Base-by-base conservation (phyloP, 2,329 filamentous ascomycete genomes). In the Sclerotinia spermophila region DNA sequence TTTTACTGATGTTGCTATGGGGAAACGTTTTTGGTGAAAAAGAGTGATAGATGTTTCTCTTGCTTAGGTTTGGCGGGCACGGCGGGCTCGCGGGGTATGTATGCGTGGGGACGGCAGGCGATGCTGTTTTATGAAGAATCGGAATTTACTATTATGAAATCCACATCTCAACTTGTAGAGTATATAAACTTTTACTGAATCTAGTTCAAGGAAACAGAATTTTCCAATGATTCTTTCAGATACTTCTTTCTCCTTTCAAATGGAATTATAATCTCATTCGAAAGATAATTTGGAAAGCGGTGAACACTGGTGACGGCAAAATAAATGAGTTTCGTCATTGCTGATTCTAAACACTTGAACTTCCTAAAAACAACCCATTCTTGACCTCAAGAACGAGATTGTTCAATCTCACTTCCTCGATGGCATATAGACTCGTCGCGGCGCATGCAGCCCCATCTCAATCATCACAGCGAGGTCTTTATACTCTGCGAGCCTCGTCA, bases 321-420 rank as follows among this genome's bases (percentile, higher is more conserved):
- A 68, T 68, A 61, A 58, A 59, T 60, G 53, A 61, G 30, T 59
- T 68, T 60, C 66, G 56, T 68, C 66, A 66, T 66, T 53, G 62
- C 48, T 53, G 61, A 51, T 51, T 21, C n/a, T 40, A 48, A 53
- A 30, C 38, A 15, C 30, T 59, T 58, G 33, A 13, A 44, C 35
- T 33, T 60, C 45, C 45, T 40, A 59, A n/a, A 8, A 42, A 35
- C 48, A 44, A 38, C 13, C 24, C 53, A 21, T 61, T 44, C 40
- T 68, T 45, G 66, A 35, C 24, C 66, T 61, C 66, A 61, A 59
- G 62, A 38, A 40, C 35, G 35, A 61, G 42, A 48, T 48, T 17
- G 60, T 45, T n/a, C 30, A 38, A 27, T 61, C 24, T 27, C 40
- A 35, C 17, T 44, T 24, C 33, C 38, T 40, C 15, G 38, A 70